These are phyloP conservation scores for Hymenoscyphus scutula DNA, from an alignment of 2,329 filamentous ascomycete species.

Conservation along the genomic window DNA sequence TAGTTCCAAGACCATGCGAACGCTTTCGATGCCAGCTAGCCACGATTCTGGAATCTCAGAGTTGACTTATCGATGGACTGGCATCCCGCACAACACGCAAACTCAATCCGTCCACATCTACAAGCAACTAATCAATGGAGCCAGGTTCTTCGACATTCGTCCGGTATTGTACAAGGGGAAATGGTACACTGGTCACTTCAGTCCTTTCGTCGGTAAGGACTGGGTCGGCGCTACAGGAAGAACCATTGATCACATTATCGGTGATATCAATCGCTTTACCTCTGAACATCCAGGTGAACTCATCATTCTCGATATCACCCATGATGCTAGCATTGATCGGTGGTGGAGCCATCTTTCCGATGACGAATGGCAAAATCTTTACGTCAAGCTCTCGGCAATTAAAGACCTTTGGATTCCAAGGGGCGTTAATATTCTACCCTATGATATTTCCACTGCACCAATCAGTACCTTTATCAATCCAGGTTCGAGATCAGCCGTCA, in stretches of 20 bases:
- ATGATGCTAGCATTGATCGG: constrained; percentile 20
- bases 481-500: constrained; percentile 24
- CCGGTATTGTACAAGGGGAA: constrained; percentile 14
- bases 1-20: constrained; percentile 19
- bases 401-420: constrained; percentile 24
- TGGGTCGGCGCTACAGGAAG: constrained; percentile 20
- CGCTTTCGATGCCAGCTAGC: constrained; percentile 24
- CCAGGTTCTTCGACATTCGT: constrained; percentile 28
- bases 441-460: constrained; percentile 23
- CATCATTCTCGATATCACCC: constrained; percentile 27
- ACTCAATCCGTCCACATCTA: constrained; percentile 23
- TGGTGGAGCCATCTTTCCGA: constrained; percentile 10
- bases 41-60: constrained; percentile 26
- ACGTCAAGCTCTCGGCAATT: constrained; percentile 14
- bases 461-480: constrained; percentile 24
- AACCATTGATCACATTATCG: constrained; percentile 21
- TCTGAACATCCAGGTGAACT: constrained; percentile 26
- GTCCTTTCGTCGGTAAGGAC: background rate
- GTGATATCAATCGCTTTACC: constrained; percentile 28
- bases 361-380: constrained; percentile 21
- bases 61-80: constrained; percentile 15
- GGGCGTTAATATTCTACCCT: background rate
- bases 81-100: constrained; percentile 23
- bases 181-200: constrained; percentile 24
- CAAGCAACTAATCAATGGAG: constrained; percentile 22